Percentiles rank a stretch among this genome's conserved stretches.
phyloP scores from a whole-genome alignment of 129 eudicot species.

The Artemisia tridentata region DNA sequence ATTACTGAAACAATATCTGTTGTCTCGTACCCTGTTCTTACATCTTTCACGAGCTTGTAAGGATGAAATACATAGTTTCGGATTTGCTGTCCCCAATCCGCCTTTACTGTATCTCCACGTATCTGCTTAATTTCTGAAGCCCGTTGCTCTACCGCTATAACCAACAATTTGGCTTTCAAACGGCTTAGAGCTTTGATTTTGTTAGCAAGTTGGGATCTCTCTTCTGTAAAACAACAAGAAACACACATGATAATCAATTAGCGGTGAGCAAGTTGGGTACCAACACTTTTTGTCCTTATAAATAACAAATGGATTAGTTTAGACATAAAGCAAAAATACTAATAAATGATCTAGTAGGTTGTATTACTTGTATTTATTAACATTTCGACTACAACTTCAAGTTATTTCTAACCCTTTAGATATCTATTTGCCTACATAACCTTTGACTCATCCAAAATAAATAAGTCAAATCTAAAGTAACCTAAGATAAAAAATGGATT shows the following conservation, averaged over 20 bases:
- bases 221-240: conserved; percentile 44
- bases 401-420: too few relatives aligned
- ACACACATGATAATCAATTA: neutral
- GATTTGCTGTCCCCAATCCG: conserved; percentile 98
- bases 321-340: too few relatives aligned
- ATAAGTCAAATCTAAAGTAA: too few relatives aligned
- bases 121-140: conserved; percentile 95
- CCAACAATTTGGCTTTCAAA: conserved; percentile 83
- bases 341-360: too few relatives aligned
- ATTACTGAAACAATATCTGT: conserved; percentile 78
- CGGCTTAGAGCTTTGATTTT: conserved; percentile 81
- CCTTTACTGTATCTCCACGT: conserved; percentile 88
- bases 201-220: conserved; percentile 75
- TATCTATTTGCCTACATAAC: too few relatives aligned
- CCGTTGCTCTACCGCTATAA: conserved; percentile 85
- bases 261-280: neutral
- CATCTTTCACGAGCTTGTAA: conserved; percentile 96
- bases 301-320: too few relatives aligned
- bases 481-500: too few relatives aligned
- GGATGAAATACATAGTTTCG: conserved; percentile 95
- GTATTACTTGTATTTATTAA: too few relatives aligned
- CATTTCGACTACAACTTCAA: too few relatives aligned
- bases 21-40: conserved; percentile 79
- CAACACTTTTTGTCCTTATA: too few relatives aligned
- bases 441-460: too few relatives aligned